A percentile compares a stretch with the other conserved stretches of the same genome.
Evolutionary conservation across 1,284 basidiomycete species (phyloP).

Genomic region (Dichomitus squalens): DNA sequence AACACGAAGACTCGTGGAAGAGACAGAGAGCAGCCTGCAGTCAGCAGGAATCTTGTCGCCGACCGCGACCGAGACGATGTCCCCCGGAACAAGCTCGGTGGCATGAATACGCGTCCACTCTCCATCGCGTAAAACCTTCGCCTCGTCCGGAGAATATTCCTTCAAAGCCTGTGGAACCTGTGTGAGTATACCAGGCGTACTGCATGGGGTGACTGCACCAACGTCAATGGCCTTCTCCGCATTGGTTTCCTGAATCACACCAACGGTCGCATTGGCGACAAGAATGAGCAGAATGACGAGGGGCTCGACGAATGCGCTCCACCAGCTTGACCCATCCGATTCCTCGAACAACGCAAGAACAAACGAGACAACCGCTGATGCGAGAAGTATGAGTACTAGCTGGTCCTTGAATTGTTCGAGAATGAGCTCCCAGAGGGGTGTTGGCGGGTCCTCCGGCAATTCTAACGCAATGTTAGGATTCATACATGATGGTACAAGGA

Average conservation of each 20-base stretch:
- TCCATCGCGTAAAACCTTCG: conserved; percentile 83
- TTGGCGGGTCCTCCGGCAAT: conserved; percentile 87
- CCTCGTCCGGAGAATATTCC: conserved; percentile 95
- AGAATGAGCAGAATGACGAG: conserved; percentile 92
- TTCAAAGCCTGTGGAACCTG: conserved; percentile 71
- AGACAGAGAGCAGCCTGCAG: conserved; percentile 85
- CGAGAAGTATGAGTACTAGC: conserved; percentile 92
- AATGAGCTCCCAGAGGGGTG: conserved; percentile 91
- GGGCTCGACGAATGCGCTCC: conserved; percentile 90
- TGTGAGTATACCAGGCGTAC: conserved; percentile 5
- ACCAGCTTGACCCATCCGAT: conserved; percentile 62
- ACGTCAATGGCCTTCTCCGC: conserved; percentile 96
- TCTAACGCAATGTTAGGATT: conserved; percentile 46
- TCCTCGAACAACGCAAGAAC: conserved; percentile 86
- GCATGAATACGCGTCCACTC: conserved; percentile 78
- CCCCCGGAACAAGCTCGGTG: conserved; percentile 89
- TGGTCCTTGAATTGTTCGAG: conserved; percentile 98
- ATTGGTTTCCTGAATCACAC: conserved; percentile 93
- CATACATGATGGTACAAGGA: neutral
- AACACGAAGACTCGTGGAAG: conserved; percentile 89
- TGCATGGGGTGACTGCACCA: conserved; percentile 37
- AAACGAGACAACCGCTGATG: conserved; percentile 89
- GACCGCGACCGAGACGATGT: conserved; percentile 87
- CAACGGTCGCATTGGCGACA: conserved; percentile 91
- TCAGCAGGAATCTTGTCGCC: conserved; percentile 96